Base-by-base conservation (phyloP, 352 stramenopile genomes). In the Globisporangium recalcitrans region DNA sequence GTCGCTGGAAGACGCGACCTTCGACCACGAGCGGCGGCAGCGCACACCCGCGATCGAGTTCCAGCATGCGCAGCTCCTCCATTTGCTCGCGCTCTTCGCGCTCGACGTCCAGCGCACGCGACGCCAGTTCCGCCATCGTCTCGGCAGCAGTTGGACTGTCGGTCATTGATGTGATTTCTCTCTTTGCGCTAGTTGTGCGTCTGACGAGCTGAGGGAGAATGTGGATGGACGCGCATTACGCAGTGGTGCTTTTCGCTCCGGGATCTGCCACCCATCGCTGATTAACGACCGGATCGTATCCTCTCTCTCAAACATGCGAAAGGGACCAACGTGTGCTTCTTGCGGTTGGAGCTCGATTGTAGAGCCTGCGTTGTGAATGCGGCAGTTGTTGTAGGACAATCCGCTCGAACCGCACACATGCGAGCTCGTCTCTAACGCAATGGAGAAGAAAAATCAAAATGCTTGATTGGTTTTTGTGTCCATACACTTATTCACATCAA, bases 51-150 rank as follows among this genome's bases (percentile, higher is more conserved):
- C 40, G 47, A 14, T 44, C 36, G n/a, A 64, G 34, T 8, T 48
- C 58, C 2, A 64, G 58, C 48, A 58, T 58, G 3, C 46, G 58
- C 3, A 64, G 34, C 48, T 64, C 58, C 7, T 77, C 72, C 59
- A 67, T 57, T 9, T 32, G 69, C 58, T 72, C 65, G 11, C 64
- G 72, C 51, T 78, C 68, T 4, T 34, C 26, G 4, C 24, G 60
- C 54, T 80, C 73, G 3, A 46, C 62, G 57, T 78, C 53, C 19
- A 65, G 60, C 22, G 73, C 73, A 21, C 47, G 69, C 24, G 74
- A 60, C 0, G 77, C 77, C 4, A 87, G 34, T 3, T 60, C 55
- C 24, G 54, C 53, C 65, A 87, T 69, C 11, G 48, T 71, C 26
- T 68, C 60, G 2, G 70, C 70, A 1, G 76, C 70, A 61, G 52